Conservation (phyloP, 768 basidiomycete genomes). For the Pisolithus sp. region DNA sequence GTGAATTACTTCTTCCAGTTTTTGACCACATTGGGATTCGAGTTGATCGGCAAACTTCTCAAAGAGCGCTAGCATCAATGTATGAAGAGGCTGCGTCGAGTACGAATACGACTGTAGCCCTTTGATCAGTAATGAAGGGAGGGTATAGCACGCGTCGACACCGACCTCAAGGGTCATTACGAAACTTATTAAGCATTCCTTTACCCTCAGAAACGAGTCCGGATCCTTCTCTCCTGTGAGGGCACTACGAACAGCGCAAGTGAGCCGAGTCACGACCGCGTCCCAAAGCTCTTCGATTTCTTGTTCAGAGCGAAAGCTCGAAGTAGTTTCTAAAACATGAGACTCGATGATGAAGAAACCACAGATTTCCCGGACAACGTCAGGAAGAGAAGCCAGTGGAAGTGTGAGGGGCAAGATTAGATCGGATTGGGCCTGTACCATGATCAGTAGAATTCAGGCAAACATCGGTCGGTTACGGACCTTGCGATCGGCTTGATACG, state of each 20-base stretch:
- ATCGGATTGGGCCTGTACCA: constrained; percentile 84
- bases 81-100: constrained; percentile 74
- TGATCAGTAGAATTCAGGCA: constrained; percentile 9
- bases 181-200: constrained; percentile 79
- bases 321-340: constrained; percentile 84
- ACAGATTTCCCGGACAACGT: constrained; percentile 88
- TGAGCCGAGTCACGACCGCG: constrained; percentile 66
- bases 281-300: constrained; percentile 98
- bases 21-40: constrained; percentile 70
- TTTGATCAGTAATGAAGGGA: constrained; percentile 2
- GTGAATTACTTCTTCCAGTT: constrained; percentile 68
- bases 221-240: constrained; percentile 71
- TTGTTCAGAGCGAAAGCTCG: constrained; percentile 80
- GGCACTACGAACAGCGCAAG: constrained; percentile 65
- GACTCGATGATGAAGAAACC: constrained; percentile 98
- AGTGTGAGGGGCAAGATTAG: constrained; percentile 81
- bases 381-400: constrained; percentile 56
- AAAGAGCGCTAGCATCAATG: constrained; percentile 81
- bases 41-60: constrained; percentile 83
- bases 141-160: background rate
- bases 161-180: constrained; percentile 88
- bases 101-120: constrained; percentile 72
- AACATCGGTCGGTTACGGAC: constrained; percentile 28
- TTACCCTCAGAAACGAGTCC: constrained; percentile 74
- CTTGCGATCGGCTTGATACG: constrained; percentile 97